phyloP scores from a whole-genome alignment of 2,329 filamentous ascomycete species.

The Aspergillus luchuensis region DNA sequence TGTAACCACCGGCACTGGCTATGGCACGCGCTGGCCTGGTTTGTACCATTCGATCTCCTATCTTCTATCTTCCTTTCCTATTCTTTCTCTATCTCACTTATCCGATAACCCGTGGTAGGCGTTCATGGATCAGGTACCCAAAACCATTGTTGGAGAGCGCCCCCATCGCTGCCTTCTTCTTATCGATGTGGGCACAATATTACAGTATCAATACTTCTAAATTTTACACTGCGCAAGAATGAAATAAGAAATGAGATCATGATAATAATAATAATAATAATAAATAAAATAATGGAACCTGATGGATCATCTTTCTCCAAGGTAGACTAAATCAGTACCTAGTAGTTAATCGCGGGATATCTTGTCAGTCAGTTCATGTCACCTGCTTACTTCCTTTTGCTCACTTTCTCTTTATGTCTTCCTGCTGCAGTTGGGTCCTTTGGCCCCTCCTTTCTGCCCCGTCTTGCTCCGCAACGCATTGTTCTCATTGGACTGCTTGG shows the following conservation, averaged over 20 bases:
- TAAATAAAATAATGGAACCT: neutral
- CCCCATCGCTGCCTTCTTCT: neutral
- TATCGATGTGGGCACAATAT: neutral
- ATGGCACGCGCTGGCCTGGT: neutral
- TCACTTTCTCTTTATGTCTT: conserved; percentile 1
- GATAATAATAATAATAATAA: no score
- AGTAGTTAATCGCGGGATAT: neutral
- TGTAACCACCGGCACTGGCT: neutral
- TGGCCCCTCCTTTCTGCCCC: conserved; percentile 10
- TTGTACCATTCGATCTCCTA: neutral
- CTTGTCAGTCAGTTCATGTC: neutral
- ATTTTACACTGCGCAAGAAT: no score
- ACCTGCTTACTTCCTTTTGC: neutral
- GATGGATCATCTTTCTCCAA: neutral
- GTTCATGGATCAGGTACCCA: neutral
- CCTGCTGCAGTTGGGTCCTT: conserved; percentile 6
- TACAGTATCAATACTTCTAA: neutral
- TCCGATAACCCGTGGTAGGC: neutral
- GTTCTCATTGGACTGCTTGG: conserved; percentile 19
- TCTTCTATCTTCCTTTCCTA: neutral
- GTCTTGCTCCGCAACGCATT: conserved; percentile 6
- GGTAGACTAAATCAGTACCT: no score
- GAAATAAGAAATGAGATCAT: no score
- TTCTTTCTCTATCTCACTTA: neutral
- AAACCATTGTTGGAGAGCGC: neutral